These are phyloP conservation scores for Trichoderma erinaceum DNA, from an alignment of 495 filamentous ascomycete genomes.

Conservation along the genomic window DNA sequence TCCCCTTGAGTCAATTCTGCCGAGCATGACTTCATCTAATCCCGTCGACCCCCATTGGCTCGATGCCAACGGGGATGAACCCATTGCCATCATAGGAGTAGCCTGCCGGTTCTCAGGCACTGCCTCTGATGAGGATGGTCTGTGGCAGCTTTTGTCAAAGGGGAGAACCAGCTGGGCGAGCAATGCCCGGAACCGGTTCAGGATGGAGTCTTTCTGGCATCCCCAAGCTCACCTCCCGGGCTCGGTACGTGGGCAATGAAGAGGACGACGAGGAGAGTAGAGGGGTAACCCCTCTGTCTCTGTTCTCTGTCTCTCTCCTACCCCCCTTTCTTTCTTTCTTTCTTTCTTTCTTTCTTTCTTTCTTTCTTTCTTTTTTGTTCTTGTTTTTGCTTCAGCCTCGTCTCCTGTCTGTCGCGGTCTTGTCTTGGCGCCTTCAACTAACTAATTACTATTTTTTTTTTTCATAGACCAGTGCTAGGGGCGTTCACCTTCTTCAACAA, in stretches of 20 bases:
- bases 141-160: constrained; percentile 4
- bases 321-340: too few species aligned
- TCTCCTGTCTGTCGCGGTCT: background rate
- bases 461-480: background rate
- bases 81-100: constrained; percentile 14
- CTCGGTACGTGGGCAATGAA: background rate
- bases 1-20: background rate
- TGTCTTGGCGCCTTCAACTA: background rate
- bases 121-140: background rate
- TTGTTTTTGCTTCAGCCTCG: background rate
- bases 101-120: constrained; percentile 9
- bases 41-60: background rate
- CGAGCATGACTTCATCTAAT: background rate
- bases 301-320: background rate
- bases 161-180: constrained; percentile 8
- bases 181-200: constrained; percentile 8
- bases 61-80: constrained; percentile 9
- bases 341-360: too few species aligned
- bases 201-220: constrained; percentile 8
- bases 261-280: background rate
- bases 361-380: too few species aligned
- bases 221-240: background rate
- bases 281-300: background rate
- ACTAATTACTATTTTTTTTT: background rate
- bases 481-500: constrained; percentile 1